phyloP scores from a whole-genome alignment of 768 basidiomycete species.

The Tricholoma sp. region DNA sequence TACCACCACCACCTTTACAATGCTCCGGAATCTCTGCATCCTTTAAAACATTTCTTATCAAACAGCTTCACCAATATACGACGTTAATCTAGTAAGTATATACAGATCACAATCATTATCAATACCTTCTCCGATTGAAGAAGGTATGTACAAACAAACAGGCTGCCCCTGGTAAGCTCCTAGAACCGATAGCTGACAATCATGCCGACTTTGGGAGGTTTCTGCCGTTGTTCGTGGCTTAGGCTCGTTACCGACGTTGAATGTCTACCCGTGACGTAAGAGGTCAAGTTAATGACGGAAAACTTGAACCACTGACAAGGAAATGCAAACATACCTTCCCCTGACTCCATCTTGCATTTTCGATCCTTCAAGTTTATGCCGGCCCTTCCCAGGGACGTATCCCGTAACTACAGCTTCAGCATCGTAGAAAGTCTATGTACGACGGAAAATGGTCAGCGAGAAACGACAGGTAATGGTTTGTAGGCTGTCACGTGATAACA shows the following conservation, averaged over 20 bases:
- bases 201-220: slow-evolving; percentile 49
- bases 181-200: slow-evolving; percentile 59
- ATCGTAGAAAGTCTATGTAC: slow-evolving; percentile 47
- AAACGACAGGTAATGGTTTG: background rate
- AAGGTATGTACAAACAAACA: too few species aligned
- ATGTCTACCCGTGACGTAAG: slow-evolving; percentile 43
- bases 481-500: too few species aligned
- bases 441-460: background rate
- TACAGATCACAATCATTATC: too few species aligned
- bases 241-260: slow-evolving; percentile 53
- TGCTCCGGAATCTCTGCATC: slow-evolving; percentile 49
- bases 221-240: slow-evolving; percentile 45
- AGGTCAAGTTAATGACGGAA: too few species aligned
- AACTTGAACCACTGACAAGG: too few species aligned
- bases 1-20: slow-evolving; percentile 16
- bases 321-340: too few species aligned
- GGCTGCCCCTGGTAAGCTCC: slow-evolving; percentile 50
- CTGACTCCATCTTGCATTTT: slow-evolving; percentile 57
- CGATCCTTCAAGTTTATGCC: slow-evolving; percentile 39
- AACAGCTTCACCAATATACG: slow-evolving; percentile 44
- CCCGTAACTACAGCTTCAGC: slow-evolving; percentile 58
- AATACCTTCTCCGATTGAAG: background rate
- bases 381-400: slow-evolving; percentile 49
- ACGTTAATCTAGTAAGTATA: slow-evolving; percentile 56
- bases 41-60: slow-evolving; percentile 51